These are phyloP conservation scores for Coniella vitis DNA, from an alignment of 2,329 filamentous ascomycete genomes.

Conservation along the genomic window DNA sequence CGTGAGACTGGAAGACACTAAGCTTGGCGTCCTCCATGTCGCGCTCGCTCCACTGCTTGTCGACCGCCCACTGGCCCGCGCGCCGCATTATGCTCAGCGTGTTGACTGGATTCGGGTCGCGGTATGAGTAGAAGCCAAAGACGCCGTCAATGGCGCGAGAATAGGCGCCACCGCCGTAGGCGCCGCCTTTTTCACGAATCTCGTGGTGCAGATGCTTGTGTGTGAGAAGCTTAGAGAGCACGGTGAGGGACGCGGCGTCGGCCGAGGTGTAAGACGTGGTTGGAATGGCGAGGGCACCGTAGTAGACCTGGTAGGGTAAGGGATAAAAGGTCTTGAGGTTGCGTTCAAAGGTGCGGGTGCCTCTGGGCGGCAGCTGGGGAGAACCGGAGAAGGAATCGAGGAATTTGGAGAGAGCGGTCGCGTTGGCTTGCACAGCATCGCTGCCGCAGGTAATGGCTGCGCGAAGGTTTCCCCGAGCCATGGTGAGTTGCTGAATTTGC, in stretches of 20 bases:
- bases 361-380: slow-evolving; percentile 29
- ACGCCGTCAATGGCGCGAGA: slow-evolving; percentile 72
- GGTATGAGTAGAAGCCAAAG: slow-evolving; percentile 94
- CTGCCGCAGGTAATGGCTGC: slow-evolving; percentile 79
- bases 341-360: slow-evolving; percentile 30
- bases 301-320: slow-evolving; percentile 95
- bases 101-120: slow-evolving; percentile 84
- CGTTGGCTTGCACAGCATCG: slow-evolving; percentile 65
- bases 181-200: slow-evolving; percentile 94
- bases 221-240: slow-evolving; percentile 85
- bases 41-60: slow-evolving; percentile 72
- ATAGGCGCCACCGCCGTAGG: slow-evolving; percentile 89
- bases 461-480: slow-evolving; percentile 64
- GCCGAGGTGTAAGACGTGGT: slow-evolving; percentile 77
- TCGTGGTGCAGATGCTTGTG: slow-evolving; percentile 97
- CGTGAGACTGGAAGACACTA: slow-evolving; percentile 83
- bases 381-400: slow-evolving; percentile 50
- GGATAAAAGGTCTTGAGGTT: slow-evolving; percentile 80
- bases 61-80: slow-evolving; percentile 74
- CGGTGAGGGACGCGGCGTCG: slow-evolving; percentile 72
- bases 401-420: slow-evolving; percentile 64
- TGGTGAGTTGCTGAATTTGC: slow-evolving; percentile 71
- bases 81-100: slow-evolving; percentile 78
- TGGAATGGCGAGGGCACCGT: slow-evolving; percentile 74
- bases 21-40: slow-evolving; percentile 96